These are phyloP conservation scores for Podospora comata DNA, from an alignment of 495 filamentous ascomycete genomes.

Conservation along the genomic window DNA sequence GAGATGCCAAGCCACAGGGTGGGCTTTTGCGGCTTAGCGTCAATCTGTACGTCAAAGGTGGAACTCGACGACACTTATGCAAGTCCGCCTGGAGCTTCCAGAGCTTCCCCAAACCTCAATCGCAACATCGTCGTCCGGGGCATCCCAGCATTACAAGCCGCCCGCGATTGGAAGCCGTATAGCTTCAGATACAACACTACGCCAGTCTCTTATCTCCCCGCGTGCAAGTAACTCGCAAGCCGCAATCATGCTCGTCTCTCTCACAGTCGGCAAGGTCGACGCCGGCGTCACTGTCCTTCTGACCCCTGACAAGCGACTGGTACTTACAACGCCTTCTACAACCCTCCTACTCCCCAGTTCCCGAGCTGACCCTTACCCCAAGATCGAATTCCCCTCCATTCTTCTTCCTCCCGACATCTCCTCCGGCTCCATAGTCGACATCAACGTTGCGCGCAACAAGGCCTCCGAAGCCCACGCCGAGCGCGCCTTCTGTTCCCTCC, in stretches of 20 bases:
- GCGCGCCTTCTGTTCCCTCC: constrained; percentile 72
- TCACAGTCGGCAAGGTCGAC: constrained; percentile 99
- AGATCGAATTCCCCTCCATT: constrained; percentile 99
- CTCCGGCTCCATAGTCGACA: constrained; percentile 95
- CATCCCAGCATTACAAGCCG: background rate
- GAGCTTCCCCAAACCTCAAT: constrained; percentile 3
- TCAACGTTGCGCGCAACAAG: constrained; percentile 87
- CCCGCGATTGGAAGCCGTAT: background rate
- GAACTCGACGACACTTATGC: background rate
- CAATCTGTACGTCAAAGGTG: background rate
- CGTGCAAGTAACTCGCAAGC: background rate
- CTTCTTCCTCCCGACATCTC: constrained; percentile 91
- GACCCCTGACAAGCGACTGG: constrained; percentile 94
- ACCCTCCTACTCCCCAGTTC: background rate
- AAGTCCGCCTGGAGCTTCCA: constrained; percentile 4
- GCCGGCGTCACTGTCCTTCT: constrained; percentile 95
- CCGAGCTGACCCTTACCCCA: constrained; percentile 11
- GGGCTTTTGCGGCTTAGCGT: background rate
- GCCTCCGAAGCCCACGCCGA: constrained; percentile 69
- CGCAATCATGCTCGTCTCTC: constrained; percentile 81
- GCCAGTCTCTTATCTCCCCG: background rate
- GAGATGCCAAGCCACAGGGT: constrained; percentile 23
- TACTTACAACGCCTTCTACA: constrained; percentile 32
- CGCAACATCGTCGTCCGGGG: background rate
- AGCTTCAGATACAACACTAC: background rate